These are phyloP conservation scores for Debaryomycetaceae sp. DNA, from an alignment of 1,139 yeast species.

Conservation along the genomic window DNA sequence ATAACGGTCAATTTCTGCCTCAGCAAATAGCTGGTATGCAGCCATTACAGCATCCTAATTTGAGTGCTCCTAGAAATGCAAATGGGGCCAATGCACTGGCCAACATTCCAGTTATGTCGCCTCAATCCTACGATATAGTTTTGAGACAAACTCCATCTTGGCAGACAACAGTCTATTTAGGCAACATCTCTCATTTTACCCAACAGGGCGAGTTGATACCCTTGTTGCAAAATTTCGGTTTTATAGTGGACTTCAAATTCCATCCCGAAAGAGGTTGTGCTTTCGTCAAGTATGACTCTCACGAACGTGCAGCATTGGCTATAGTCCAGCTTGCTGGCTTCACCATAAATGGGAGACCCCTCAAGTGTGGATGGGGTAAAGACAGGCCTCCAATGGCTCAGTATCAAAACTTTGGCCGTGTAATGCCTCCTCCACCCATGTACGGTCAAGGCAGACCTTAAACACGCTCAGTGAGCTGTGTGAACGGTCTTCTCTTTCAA, in stretches of 20 bases:
- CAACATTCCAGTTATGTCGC: conserved; percentile 35
- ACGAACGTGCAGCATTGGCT: conserved; percentile 86
- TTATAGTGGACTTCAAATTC: conserved; percentile 74
- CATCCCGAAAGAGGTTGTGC: conserved; percentile 83
- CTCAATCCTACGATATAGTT: conserved; percentile 65
- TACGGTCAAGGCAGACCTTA: conserved; percentile 21
- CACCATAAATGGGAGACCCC: conserved; percentile 70
- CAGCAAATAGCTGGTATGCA: conserved; percentile 11
- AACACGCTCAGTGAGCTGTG: background rate
- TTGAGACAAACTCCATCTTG: conserved; percentile 75
- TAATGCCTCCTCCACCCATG: conserved; percentile 23
- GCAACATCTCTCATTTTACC: conserved; percentile 77
- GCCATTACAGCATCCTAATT: conserved; percentile 3
- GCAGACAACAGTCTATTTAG: conserved; percentile 88
- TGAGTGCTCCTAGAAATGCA: conserved; percentile 5
- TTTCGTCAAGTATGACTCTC: conserved; percentile 81
- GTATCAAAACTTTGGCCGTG: conserved; percentile 30
- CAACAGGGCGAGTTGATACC: conserved; percentile 73
- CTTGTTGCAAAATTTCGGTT: conserved; percentile 77
- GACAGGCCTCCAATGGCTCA: conserved; percentile 46
- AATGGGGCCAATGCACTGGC: conserved; percentile 6
- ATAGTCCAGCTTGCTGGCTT: conserved; percentile 79
- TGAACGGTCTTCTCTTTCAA: background rate
- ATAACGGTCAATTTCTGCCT: conserved; percentile 10
- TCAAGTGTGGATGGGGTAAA: conserved; percentile 89